Conservation (phyloP, 2,329 filamentous ascomycete genomes). For the Sporothrix humicola region DNA sequence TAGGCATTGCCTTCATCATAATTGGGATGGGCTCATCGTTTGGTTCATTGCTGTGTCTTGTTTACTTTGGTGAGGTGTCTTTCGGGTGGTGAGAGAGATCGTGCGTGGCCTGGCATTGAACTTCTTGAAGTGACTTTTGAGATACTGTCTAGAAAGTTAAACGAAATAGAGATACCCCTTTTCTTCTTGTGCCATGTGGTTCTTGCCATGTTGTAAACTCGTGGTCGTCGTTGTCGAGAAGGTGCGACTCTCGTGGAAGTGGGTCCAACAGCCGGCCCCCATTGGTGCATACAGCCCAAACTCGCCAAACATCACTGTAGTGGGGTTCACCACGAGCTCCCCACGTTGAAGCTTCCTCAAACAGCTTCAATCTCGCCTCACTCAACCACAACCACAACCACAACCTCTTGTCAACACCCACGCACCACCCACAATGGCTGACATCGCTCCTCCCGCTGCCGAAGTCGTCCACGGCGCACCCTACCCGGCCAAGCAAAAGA, state of each 20-base stretch:
- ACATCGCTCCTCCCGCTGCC: background rate
- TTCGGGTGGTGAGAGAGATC: too few species aligned
- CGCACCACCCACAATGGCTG: slow-evolving; percentile 1
- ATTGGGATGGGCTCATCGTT: too few species aligned
- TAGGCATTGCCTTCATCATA: too few species aligned
- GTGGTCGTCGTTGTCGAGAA: background rate
- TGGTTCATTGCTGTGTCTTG: too few species aligned
- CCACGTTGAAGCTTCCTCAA: background rate
- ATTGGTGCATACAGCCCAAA: background rate
- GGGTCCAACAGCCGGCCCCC: background rate
- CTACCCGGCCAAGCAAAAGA: slow-evolving; percentile 61
- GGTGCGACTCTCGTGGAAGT: background rate
- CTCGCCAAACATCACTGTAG: slow-evolving; percentile 2
- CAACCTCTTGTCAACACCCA: background rate
- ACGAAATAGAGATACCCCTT: background rate
- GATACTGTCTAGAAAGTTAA: too few species aligned
- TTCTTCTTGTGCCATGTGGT: background rate
- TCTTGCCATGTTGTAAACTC: background rate
- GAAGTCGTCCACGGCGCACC: slow-evolving; percentile 53
- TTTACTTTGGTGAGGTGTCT: too few species aligned
- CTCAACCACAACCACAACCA: background rate
- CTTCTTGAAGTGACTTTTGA: background rate
- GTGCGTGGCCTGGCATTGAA: background rate
- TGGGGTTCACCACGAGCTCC: slow-evolving; percentile 23
- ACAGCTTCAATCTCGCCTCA: background rate